Conservation (phyloP, 2,329 filamentous ascomycete genomes). For the Hymenoscyphus salicellus region DNA sequence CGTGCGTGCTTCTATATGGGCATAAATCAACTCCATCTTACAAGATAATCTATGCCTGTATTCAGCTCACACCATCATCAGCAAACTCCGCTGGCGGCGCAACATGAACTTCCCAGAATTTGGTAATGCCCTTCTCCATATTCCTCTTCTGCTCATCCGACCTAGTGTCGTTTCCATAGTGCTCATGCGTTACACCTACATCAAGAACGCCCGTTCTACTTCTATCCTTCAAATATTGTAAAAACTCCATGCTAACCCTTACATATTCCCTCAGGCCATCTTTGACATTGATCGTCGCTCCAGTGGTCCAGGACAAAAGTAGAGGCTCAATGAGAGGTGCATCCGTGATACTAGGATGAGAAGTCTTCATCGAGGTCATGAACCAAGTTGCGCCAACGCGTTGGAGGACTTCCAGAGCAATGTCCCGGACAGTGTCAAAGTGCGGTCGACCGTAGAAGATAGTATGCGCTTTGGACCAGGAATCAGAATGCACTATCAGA, state of each 20-base stretch:
- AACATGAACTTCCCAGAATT: slow-evolving; percentile 1
- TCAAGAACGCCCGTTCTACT: neutral
- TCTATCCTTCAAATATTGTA: neutral
- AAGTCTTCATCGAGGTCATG: slow-evolving; percentile 2
- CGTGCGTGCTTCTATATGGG: too few species aligned
- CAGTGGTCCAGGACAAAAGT: neutral
- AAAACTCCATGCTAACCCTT: neutral
- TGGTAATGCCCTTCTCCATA: neutral
- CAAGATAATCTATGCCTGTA: too few species aligned
- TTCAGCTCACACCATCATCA: neutral
- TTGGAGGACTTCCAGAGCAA: neutral
- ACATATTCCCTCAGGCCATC: neutral
- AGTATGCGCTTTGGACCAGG: neutral
- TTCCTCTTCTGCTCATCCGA: neutral
- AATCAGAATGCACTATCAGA: neutral
- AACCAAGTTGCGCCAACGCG: slow-evolving; percentile 1
- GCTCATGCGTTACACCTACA: neutral
- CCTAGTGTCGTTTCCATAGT: neutral
- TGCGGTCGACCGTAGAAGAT: slow-evolving; percentile 1
- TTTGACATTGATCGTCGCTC: neutral
- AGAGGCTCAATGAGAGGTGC: neutral
- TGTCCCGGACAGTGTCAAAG: neutral
- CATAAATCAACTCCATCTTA: too few species aligned
- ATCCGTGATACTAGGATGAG: neutral
- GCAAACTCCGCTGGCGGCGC: neutral